Evolutionary conservation across 1,284 basidiomycete species (phyloP), one percentile per base, ranked within the genome.

Genomic region (Ceratobasidium sp.): DNA sequence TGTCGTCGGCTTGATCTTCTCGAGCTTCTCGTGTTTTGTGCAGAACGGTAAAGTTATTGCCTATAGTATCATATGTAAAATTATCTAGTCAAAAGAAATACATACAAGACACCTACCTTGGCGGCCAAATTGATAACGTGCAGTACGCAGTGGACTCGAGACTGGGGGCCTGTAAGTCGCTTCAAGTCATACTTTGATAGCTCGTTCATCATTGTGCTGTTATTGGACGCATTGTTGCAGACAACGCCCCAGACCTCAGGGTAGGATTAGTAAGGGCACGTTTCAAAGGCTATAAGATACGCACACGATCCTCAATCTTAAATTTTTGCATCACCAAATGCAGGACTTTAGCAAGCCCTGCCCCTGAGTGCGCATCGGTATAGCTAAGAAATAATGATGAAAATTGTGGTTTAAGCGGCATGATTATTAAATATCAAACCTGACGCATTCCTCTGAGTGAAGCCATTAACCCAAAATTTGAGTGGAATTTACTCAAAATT

Each of bases 201-300:
- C 4, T 7, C 9, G 4, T 62, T 41, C 59, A 62, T 47, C 59
- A 62, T 62, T 2, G 41, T n/a, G 5, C n/a, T 41, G 26, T 62
- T 62, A 43, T 62, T 62, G 1, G 43, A 46, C 26, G 43, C 59
- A 47, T 47, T 47, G n/a, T 62, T 26, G 26, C 43, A 46, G 1
- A 62, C 59, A 5, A 62, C 43, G 14, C 59, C 59, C 59, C 59
- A 62, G 23, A 62, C 59, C 59, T 62, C 14, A 28, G 9, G 13
- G 18, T 11, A 4, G 6, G 6, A 11, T 38, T 38, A 38, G 35
- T 38, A 11, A 38, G 6, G 6, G 35, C 4, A 38, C 11, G 11
- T 11, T 11, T 5, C n/a, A n/a, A 38, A 11, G n/a, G n/a, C n/a
- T n/a, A 38, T 38, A 11, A 38, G 11, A 5, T 38, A 5, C 59